phyloP scores from a whole-genome alignment of 768 basidiomycete species.

The Panaeolus cyanescens region DNA sequence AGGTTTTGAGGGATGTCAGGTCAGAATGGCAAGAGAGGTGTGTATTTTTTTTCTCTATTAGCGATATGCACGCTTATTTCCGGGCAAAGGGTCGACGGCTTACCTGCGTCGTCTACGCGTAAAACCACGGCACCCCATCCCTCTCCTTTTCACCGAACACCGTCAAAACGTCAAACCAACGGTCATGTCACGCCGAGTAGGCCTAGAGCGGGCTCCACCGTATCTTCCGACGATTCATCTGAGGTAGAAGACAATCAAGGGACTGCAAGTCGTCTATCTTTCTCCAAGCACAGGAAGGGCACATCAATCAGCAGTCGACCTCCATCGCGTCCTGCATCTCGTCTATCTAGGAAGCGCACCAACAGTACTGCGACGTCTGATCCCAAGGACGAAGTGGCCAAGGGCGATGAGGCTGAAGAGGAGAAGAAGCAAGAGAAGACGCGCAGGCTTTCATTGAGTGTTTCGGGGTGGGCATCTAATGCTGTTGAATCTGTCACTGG shows the following conservation, averaged over 20 bases:
- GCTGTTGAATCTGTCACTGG: slow-evolving; percentile 65
- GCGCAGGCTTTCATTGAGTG: slow-evolving; percentile 58
- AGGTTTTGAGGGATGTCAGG: slow-evolving; percentile 72
- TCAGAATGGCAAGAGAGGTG: slow-evolving; percentile 69
- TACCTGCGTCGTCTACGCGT: background rate
- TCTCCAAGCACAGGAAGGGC: slow-evolving; percentile 33
- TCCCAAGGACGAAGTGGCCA: slow-evolving; percentile 10
- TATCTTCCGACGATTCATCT: slow-evolving; percentile 32
- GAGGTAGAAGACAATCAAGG: slow-evolving; percentile 30
- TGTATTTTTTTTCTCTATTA: slow-evolving; percentile 19
- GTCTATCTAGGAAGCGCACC: slow-evolving; percentile 65
- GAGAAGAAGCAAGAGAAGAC: slow-evolving; percentile 32
- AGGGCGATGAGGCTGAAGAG: slow-evolving; percentile 28
- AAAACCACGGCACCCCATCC: background rate
- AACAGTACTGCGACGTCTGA: slow-evolving; percentile 49
- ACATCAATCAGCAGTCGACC: slow-evolving; percentile 44
- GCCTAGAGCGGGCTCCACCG: slow-evolving; percentile 9
- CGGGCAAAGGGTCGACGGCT: background rate
- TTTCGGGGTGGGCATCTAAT: slow-evolving; percentile 68
- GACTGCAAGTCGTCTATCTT: slow-evolving; percentile 25
- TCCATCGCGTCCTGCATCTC: slow-evolving; percentile 56
- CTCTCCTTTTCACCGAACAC: background rate
- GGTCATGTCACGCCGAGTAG: background rate
- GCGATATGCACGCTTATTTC: background rate
- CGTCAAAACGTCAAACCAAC: slow-evolving; percentile 4